Evolutionary conservation across 2,329 filamentous ascomycete genomes (phyloP), one percentile per base, ranked within the genome.

Genomic region (Annulohypoxylon truncatum): DNA sequence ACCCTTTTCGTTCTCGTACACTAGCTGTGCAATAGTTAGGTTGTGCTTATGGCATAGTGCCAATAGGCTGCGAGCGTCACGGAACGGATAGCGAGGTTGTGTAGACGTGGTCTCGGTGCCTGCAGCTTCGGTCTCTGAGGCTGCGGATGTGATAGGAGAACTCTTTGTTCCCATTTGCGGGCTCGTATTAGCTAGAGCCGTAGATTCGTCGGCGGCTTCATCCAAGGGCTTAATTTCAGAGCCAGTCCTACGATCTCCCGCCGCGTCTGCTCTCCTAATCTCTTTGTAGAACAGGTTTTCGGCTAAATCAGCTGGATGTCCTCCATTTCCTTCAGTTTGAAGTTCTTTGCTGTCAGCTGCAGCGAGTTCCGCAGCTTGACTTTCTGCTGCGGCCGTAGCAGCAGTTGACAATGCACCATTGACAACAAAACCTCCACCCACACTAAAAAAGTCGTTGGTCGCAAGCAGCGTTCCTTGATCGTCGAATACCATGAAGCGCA

Each of bases 211-310:
- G 13, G 70, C 24, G 6, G 47, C 64, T 24, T 66, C 74, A 3
- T 77, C 78, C 4, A 77, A 66, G 1, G 76, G 70, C 62, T 80
- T 83, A 13, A 83, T 75, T 70, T 83, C 82, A 1, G 79, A 74
- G 1, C 83, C 83, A 0, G 79, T 82, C 58, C 77, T 77, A 9
- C 83, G 81, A 61, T 82, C 80, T 33, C 81, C 82, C 0, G 79
- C 81, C 1, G 82, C 83, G 66, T 85, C 81, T 2, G 78, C 76
- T 35, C 83, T 78, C 46, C 80, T 73, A 54, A 84, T 84, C 64
- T 84, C 82, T 67, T 85, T 85, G 77, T 85, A 85, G 67, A 81
- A 85, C 76, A 85, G 73, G 66, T 85, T 85, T 68, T 85, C 83
- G 0, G 82, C 82, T 70, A 84, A 66, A 68, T 85, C 83, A n/a